Conservation (phyloP, 257 asterid species). For the Rhazya stricta region DNA sequence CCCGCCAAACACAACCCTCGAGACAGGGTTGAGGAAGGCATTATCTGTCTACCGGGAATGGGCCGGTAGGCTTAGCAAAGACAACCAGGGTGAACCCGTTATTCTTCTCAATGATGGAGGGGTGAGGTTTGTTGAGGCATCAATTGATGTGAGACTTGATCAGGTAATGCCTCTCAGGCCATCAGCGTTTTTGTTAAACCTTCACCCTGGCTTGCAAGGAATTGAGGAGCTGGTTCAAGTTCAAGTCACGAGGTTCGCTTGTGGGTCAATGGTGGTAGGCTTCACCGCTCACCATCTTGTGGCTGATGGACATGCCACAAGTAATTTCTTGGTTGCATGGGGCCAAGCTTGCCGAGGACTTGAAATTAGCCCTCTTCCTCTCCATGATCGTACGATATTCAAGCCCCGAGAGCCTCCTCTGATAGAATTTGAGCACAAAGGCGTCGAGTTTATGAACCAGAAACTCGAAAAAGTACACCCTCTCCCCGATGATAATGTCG, state of each 20-base stretch:
- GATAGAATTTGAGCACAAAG: conserved; percentile 56
- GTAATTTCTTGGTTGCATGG: conserved; percentile 81
- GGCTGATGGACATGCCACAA: conserved; percentile 68
- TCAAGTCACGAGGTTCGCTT: conserved; percentile 66
- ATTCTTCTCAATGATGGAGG: conserved; percentile 65
- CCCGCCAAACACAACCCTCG: conserved; percentile 43
- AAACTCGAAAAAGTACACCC: conserved; percentile 33
- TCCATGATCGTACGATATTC: conserved; percentile 53
- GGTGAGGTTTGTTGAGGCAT: conserved; percentile 72
- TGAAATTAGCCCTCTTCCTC: conserved; percentile 41
- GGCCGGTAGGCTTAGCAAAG: conserved; percentile 73
- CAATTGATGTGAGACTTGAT: conserved; percentile 45
- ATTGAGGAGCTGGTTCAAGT: conserved; percentile 64
- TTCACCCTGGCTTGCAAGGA: conserved; percentile 57
- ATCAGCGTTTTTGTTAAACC: conserved; percentile 43
- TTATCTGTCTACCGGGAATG: conserved; percentile 55
- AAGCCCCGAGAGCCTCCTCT: conserved; percentile 49
- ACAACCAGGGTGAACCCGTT: conserved; percentile 32
- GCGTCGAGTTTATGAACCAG: conserved; percentile 44
- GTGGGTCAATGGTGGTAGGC: conserved; percentile 79
- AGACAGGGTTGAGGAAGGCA: conserved; percentile 58
- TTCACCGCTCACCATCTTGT: conserved; percentile 74
- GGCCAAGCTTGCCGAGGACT: conserved; percentile 63
- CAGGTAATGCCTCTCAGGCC: conserved; percentile 38
- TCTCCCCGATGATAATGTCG: conserved; percentile 28